These are phyloP conservation scores for Aspergillus bertholletiae DNA, from an alignment of 495 filamentous ascomycete genomes.

Conservation along the genomic window DNA sequence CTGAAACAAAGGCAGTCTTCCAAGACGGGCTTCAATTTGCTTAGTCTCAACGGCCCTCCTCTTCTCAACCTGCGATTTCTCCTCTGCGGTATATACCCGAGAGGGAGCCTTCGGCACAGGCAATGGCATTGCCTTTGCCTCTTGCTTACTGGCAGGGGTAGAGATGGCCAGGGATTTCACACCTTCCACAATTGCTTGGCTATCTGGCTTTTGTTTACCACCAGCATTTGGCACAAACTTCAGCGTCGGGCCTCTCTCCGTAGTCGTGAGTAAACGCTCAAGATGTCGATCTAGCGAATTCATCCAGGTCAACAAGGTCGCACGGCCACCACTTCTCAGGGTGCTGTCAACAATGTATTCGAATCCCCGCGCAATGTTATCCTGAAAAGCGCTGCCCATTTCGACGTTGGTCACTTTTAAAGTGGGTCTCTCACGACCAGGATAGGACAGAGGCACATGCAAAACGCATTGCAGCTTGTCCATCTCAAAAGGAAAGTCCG, in stretches of 20 bases:
- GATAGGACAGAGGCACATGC: conserved; percentile 63
- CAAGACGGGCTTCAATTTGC: conserved; percentile 78
- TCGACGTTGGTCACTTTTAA: conserved; percentile 70
- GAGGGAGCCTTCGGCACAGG: conserved; percentile 8
- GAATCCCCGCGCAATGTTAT: conserved; percentile 80
- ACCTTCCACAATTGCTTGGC: conserved; percentile 45
- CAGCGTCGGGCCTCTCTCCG: conserved; percentile 72
- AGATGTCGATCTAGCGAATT: conserved; percentile 73
- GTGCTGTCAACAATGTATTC: conserved; percentile 56
- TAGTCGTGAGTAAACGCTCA: conserved; percentile 66
- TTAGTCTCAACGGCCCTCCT: conserved; percentile 62
- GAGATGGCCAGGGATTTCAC: conserved; percentile 8
- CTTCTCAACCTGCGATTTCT: conserved; percentile 60
- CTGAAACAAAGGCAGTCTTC: conserved; percentile 61
- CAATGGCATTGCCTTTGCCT: neutral
- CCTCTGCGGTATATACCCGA: conserved; percentile 48
- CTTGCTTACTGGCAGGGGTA: neutral
- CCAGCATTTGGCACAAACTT: conserved; percentile 66
- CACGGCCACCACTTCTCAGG: conserved; percentile 42
- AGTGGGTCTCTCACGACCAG: conserved; percentile 46
- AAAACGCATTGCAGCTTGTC: conserved; percentile 68
- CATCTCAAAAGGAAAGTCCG: conserved; percentile 81
- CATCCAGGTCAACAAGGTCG: conserved; percentile 63
- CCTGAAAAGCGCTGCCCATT: conserved; percentile 74
- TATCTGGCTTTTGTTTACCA: conserved; percentile 35